A percentile compares a stretch with the other conserved stretches of the same genome.
These are phyloP conservation scores for Camillea tinctor DNA, from an alignment of 2,329 filamentous ascomycete species.

Conservation along the genomic window DNA sequence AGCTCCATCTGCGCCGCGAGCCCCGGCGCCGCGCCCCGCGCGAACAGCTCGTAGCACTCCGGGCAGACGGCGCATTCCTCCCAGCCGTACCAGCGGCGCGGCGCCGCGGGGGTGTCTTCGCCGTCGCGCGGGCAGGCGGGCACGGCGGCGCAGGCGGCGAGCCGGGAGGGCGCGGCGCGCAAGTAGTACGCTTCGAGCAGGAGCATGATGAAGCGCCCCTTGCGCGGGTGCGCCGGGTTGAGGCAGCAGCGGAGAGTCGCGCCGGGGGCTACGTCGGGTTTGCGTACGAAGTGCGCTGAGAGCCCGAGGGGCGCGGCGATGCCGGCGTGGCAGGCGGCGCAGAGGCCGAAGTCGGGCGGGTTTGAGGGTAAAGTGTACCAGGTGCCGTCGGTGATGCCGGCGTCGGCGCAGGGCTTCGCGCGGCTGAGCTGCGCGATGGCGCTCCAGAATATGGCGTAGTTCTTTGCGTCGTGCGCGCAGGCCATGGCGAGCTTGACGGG, in stretches of 20 bases:
- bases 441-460: conserved; percentile 36
- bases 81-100: conserved; percentile 38
- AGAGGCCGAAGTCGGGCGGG: conserved; percentile 35
- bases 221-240: conserved; percentile 32
- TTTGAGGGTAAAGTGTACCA: conserved; percentile 38
- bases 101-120: conserved; percentile 16
- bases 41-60: conserved; percentile 37
- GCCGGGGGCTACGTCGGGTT: conserved; percentile 14
- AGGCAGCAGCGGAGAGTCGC: conserved; percentile 34
- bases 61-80: conserved; percentile 35
- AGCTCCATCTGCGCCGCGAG: conserved; percentile 33
- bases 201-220: conserved; percentile 18
- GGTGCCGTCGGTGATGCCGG: conserved; percentile 28
- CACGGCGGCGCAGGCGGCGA: conserved; percentile 29
- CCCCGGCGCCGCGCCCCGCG: conserved; percentile 20
- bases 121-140: conserved; percentile 29
- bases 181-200: conserved; percentile 31
- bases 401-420: conserved; percentile 31
- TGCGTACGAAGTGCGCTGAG: conserved; percentile 30
- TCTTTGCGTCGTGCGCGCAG: conserved; percentile 29
- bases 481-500: conserved; percentile 33
- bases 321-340: conserved; percentile 35
- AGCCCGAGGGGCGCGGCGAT: conserved; percentile 34
- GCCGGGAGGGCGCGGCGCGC: conserved; percentile 19
- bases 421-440: conserved; percentile 26